These are phyloP conservation scores for Cutaneotrichosporon cutaneum DNA, from an alignment of 1,284 basidiomycete genomes.

Conservation along the genomic window DNA sequence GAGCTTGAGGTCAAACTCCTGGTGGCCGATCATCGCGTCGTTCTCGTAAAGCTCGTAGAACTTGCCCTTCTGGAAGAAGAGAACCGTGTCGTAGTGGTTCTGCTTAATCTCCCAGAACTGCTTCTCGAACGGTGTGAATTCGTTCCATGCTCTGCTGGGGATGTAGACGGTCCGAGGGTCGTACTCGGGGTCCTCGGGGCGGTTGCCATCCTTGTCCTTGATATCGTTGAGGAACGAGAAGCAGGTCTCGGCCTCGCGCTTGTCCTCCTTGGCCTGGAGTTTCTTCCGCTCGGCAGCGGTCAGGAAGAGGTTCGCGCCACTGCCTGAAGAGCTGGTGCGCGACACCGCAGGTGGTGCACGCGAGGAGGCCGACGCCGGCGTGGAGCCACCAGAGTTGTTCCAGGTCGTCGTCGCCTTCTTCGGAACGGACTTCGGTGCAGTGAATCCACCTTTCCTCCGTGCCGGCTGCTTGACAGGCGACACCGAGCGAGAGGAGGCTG, in stretches of 20 bases:
- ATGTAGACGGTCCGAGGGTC: slow-evolving; percentile 87
- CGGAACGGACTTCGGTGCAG: slow-evolving; percentile 27
- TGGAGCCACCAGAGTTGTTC: slow-evolving; percentile 10
- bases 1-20: slow-evolving; percentile 83
- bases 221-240: slow-evolving; percentile 70
- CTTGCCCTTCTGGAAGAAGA: slow-evolving; percentile 87
- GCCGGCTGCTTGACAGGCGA: slow-evolving; percentile 27
- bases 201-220: slow-evolving; percentile 73
- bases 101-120: slow-evolving; percentile 98
- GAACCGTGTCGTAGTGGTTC: slow-evolving; percentile 86
- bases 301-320: slow-evolving; percentile 58
- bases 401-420: slow-evolving; percentile 28
- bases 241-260: slow-evolving; percentile 74
- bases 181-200: slow-evolving; percentile 77
- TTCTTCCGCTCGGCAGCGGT: slow-evolving; percentile 82
- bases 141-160: slow-evolving; percentile 72
- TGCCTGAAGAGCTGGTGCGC: slow-evolving; percentile 13
- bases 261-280: slow-evolving; percentile 73
- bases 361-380: background rate
- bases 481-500: slow-evolving; percentile 34
- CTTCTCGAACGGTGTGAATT: slow-evolving; percentile 88
- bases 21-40: slow-evolving; percentile 83
- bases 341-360: slow-evolving; percentile 16
- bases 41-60: slow-evolving; percentile 82
- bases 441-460: slow-evolving; percentile 24